A percentile compares a stretch with the other conserved stretches of the same genome.
These are phyloP conservation scores for Graphilbum sp. DNA, from an alignment of 2,329 filamentous ascomycete species.

Conservation along the genomic window DNA sequence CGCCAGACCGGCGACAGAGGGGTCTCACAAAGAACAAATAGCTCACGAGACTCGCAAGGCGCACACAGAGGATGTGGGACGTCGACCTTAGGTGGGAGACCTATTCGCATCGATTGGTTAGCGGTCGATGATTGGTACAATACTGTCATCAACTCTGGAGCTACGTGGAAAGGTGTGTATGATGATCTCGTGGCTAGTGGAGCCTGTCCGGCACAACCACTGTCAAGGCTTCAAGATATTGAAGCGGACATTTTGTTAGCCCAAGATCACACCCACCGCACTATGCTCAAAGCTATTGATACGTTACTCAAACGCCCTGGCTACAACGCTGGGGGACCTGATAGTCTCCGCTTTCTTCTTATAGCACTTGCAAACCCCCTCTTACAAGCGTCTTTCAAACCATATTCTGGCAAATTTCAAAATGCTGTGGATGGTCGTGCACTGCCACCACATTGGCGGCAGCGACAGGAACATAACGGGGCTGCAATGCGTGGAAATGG, in stretches of 20 bases:
- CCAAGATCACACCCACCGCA: conserved; percentile 51
- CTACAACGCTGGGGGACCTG: conserved; percentile 45
- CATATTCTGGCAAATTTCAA: conserved; percentile 23
- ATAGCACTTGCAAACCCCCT: conserved; percentile 68
- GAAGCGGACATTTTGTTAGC: conserved; percentile 35
- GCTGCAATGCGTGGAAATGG: conserved; percentile 19
- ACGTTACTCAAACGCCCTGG: conserved; percentile 66
- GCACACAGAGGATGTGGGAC: not conserved
- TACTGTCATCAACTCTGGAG: conserved; percentile 49
- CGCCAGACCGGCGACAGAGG: conserved; percentile 16
- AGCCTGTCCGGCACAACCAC: conserved; percentile 16
- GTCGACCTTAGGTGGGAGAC: conserved; percentile 13
- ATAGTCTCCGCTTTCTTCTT: conserved; percentile 61
- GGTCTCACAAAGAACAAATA: not conserved
- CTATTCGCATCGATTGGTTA: conserved; percentile 57
- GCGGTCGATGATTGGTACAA: conserved; percentile 60
- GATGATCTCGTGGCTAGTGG: conserved; percentile 29
- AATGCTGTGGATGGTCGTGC: conserved; percentile 5
- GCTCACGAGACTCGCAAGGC: too few species aligned
- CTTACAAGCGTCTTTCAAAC: conserved; percentile 32
- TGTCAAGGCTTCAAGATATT: conserved; percentile 21
- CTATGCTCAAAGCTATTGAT: conserved; percentile 64
- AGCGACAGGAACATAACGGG: not conserved
- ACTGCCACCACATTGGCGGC: conserved; percentile 2
- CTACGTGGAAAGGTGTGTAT: conserved; percentile 46